Evolutionary conservation across 176 grass and related monocot species (phyloP).

Genomic region (Stipa capillata): DNA sequence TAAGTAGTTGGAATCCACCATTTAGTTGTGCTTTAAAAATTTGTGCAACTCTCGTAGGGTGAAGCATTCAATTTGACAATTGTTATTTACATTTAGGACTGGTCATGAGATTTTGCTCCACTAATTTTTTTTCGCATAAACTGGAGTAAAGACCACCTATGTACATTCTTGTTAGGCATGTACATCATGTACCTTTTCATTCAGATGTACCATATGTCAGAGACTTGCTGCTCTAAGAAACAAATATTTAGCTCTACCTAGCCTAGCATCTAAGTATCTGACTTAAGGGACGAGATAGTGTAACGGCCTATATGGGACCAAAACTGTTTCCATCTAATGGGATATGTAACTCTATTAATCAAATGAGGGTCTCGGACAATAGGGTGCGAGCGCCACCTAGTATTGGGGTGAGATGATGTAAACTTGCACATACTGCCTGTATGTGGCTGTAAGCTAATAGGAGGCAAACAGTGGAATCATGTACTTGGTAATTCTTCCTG

Average conservation of each 20-base stretch:
- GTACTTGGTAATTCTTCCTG: background rate
- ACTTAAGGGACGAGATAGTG: background rate
- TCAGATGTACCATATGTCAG: background rate
- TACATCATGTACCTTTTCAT: background rate
- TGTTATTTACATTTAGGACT: too few relatives aligned
- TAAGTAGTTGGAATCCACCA: background rate
- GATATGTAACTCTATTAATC: background rate
- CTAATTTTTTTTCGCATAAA: background rate
- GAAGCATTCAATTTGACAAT: background rate
- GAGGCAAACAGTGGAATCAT: background rate
- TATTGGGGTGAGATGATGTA: background rate
- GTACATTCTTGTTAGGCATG: background rate
- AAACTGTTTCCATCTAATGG: background rate
- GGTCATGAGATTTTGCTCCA: background rate
- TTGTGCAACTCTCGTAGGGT: background rate
- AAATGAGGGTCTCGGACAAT: background rate
- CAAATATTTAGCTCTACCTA: background rate
- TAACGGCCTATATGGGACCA: background rate
- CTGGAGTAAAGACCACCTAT: background rate
- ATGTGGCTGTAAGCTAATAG: background rate
- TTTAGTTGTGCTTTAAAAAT: background rate
- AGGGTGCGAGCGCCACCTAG: background rate
- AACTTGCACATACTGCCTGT: background rate
- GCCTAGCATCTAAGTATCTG: background rate
- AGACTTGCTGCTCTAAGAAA: background rate